Evolutionary conservation across 2,329 filamentous ascomycete genomes (phyloP).

Genomic region (Stachybotrys chartarum): DNA sequence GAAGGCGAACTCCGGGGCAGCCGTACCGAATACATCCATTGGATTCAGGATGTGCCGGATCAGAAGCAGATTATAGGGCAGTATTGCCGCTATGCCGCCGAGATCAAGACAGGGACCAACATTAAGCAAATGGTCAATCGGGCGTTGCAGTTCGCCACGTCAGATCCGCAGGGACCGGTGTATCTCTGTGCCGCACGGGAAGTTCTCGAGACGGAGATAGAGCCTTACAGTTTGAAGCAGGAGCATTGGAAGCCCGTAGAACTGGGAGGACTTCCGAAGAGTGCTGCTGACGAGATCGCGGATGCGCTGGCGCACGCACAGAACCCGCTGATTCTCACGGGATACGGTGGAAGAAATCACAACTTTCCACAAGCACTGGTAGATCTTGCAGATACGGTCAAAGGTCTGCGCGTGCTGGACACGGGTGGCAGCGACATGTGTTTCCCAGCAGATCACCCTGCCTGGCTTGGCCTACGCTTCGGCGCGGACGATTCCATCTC

Average conservation of each 20-base stretch:
- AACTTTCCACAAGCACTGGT: conserved; percentile 54
- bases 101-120: conserved; percentile 78
- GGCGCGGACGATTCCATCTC: conserved; percentile 67
- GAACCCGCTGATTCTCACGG: conserved; percentile 62
- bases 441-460: conserved; percentile 65
- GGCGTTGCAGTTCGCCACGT: conserved; percentile 73
- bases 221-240: conserved; percentile 63
- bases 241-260: conserved; percentile 64
- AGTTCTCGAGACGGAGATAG: conserved; percentile 78
- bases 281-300: conserved; percentile 52
- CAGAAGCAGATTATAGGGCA: conserved; percentile 75
- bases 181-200: conserved; percentile 75
- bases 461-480: conserved; percentile 63
- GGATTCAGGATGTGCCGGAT: conserved; percentile 78
- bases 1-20: conserved; percentile 71
- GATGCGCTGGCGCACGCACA: conserved; percentile 56
- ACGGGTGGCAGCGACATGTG: conserved; percentile 76
- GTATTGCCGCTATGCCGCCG: conserved; percentile 77
- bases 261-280: conserved; percentile 49
- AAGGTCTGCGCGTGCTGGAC: conserved; percentile 65
- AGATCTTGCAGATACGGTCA: conserved; percentile 58
- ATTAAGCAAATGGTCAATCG: conserved; percentile 87
- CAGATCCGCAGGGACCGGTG: conserved; percentile 70
- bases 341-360: conserved; percentile 65
- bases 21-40: conserved; percentile 80